Evolutionary conservation across 352 stramenopile species (phyloP).

Genomic region (Pythium volutum): DNA sequence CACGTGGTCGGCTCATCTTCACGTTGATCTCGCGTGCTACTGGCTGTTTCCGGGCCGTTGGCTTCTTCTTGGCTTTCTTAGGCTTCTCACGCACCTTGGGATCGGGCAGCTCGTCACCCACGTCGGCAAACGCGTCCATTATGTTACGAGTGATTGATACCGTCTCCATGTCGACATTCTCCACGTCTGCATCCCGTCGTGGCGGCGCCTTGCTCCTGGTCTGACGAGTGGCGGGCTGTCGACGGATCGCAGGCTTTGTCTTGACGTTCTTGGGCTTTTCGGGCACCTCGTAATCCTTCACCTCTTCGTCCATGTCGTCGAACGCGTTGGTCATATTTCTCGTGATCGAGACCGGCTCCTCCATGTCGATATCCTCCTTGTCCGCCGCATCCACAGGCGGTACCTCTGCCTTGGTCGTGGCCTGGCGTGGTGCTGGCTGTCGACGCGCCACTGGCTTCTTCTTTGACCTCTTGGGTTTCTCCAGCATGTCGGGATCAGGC

Average conservation of each 20-base stretch:
- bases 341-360: not conserved
- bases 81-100: not conserved
- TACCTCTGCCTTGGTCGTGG: not conserved
- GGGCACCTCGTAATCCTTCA: not conserved
- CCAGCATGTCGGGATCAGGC: not conserved
- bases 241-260: not conserved
- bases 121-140: conserved; percentile 18
- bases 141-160: conserved; percentile 15
- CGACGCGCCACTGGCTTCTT: not conserved
- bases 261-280: conserved; percentile 4
- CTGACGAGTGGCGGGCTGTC: no score
- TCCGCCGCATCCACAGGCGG: not conserved
- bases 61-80: conserved; percentile 3
- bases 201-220: no score
- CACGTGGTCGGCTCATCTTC: not conserved
- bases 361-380: not conserved
- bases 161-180: not conserved
- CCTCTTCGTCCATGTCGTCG: not conserved
- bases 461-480: not conserved
- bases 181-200: conserved; percentile 10
- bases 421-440: not conserved
- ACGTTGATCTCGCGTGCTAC: not conserved
- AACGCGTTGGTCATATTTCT: conserved; percentile 23
- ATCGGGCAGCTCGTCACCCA: conserved; percentile 2
- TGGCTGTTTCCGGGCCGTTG: not conserved